Evolutionary conservation across 116 monocot species (phyloP), one percentile per base, ranked within the genome.

Genomic region (Trichopus zeylanicus): DNA sequence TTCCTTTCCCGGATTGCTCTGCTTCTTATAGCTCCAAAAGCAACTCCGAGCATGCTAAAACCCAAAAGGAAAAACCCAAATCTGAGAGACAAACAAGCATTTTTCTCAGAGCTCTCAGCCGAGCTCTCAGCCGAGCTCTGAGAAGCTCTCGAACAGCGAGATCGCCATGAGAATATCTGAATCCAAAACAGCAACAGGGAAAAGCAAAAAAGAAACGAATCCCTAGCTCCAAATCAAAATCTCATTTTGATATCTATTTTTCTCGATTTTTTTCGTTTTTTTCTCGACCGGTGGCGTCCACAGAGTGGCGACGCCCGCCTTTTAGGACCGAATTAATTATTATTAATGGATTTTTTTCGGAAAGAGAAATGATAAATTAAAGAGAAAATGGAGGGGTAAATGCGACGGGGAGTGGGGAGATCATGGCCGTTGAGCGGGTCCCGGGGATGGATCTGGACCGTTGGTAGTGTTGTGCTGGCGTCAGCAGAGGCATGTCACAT

Each of bases 51-150:
- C n/a, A n/a, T n/a, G n/a, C n/a, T n/a, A n/a, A n/a, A n/a, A n/a
- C n/a, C n/a, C n/a, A n/a, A n/a, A n/a, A n/a, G n/a, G n/a, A n/a
- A n/a, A n/a, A 42, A 4, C 3, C 7, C 42, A 9, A n/a, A n/a
- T n/a, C n/a, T n/a, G n/a, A n/a, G n/a, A n/a, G n/a, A n/a, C n/a
- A n/a, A n/a, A n/a, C 18, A 10, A n/a, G n/a, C 42, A 42, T 42
- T n/a, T 42, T 15, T 15, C 12, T 15, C 24, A 1, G 49, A 49
- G 49, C 49, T 49, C 23, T 39, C 73, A 85, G 22, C 81, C 81
- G 62, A 80, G 73, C 51, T 77, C 63, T 85, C 73, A 85, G 22
- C 81, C 81, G 62, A 80, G 73, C 51, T 77, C 80, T 51, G 73
- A 76, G 64, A 63, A 78, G 75, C 73, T 70, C 73, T 65, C 65